Conservation (phyloP, 495 filamentous ascomycete species). For the Penicillium psychrofluorescens region DNA sequence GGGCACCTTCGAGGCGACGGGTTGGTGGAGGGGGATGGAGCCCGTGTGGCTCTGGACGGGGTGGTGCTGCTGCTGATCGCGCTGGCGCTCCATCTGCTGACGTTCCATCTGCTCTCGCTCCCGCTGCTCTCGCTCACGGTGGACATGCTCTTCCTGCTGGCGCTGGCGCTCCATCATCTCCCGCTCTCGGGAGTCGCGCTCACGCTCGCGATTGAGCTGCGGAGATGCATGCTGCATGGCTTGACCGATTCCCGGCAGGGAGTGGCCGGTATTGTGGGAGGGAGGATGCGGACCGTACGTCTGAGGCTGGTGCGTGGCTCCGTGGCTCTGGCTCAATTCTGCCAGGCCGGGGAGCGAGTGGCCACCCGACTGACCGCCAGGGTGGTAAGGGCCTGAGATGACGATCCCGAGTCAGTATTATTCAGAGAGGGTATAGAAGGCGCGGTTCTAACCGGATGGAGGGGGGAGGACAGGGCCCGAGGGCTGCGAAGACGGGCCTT, state of each 20-base stretch:
- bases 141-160: constrained; percentile 49
- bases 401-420: constrained; percentile 19
- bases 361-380: constrained; percentile 36
- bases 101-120: constrained; percentile 57
- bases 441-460: constrained; percentile 36
- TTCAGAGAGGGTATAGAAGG: background rate
- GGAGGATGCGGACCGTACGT: constrained; percentile 38
- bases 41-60: constrained; percentile 78
- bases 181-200: constrained; percentile 43
- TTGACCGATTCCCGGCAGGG: constrained; percentile 45
- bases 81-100: constrained; percentile 45
- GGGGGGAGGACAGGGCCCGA: constrained; percentile 43
- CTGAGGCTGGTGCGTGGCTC: constrained; percentile 42
- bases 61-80: constrained; percentile 50
- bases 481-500: constrained; percentile 39
- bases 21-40: constrained; percentile 83
- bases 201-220: constrained; percentile 45
- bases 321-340: constrained; percentile 43
- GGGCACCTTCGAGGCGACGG: constrained; percentile 73
- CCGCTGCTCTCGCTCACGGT: constrained; percentile 57
- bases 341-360: constrained; percentile 47
- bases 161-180: constrained; percentile 43
- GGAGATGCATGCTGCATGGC: constrained; percentile 46
- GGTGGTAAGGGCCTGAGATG: constrained; percentile 34
- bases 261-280: constrained; percentile 38